Percentiles rank a stretch among this genome's conserved stretches.
These are phyloP conservation scores for Colletotrichum sp. DNA, from an alignment of 2,329 filamentous ascomycete genomes.

Conservation along the genomic window DNA sequence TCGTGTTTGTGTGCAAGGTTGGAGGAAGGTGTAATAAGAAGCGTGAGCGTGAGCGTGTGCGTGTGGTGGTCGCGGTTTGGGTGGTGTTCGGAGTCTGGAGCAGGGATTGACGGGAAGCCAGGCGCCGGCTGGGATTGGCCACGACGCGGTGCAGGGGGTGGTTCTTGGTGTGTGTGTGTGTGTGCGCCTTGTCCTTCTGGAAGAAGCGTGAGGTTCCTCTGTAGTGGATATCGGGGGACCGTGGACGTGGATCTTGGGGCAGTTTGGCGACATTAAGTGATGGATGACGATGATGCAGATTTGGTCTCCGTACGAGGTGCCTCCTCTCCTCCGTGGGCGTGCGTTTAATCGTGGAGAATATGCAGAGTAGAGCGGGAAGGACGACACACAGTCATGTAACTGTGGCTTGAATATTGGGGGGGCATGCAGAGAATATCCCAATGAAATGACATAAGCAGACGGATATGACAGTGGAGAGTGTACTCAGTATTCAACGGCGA, in stretches of 20 bases:
- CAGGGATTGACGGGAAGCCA: constrained; percentile 12
- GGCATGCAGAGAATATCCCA: neutral
- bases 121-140: constrained; percentile 3
- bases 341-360: neutral
- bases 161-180: neutral
- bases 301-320: neutral
- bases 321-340: neutral
- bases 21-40: neutral
- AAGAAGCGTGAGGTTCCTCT: neutral
- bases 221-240: neutral
- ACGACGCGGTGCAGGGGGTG: constrained; percentile 6
- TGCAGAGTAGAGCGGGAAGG: neutral
- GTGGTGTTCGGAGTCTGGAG: neutral
- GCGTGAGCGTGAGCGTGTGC: neutral
- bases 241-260: neutral
- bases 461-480: neutral
- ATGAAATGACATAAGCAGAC: neutral
- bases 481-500: neutral
- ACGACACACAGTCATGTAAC: neutral
- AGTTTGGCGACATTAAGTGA: constrained; percentile 7
- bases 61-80: neutral
- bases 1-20: neutral
- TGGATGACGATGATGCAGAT: neutral
- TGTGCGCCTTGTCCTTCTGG: neutral
- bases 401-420: neutral